phyloP scores from a whole-genome alignment of 768 basidiomycete genomes.

The Lyophyllum semitale region DNA sequence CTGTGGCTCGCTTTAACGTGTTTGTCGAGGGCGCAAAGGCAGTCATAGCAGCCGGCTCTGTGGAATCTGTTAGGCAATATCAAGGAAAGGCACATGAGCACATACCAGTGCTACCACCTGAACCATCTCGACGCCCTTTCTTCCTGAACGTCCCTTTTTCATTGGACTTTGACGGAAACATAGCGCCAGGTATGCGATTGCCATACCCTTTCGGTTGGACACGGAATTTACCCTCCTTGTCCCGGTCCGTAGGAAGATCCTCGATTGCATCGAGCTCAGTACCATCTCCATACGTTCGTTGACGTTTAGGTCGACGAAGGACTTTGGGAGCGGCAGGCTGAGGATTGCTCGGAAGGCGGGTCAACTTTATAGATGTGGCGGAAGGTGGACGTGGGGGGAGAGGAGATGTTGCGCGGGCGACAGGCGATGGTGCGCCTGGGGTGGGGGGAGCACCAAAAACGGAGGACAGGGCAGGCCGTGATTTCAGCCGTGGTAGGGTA shows the following conservation, averaged over 20 bases:
- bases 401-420: constrained; percentile 58
- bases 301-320: constrained; percentile 76
- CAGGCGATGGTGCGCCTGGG: constrained; percentile 33
- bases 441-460: constrained; percentile 60
- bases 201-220: constrained; percentile 73
- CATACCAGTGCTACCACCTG: constrained; percentile 45
- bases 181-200: constrained; percentile 61
- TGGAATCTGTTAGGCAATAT: neutral
- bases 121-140: constrained; percentile 52
- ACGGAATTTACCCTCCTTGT: constrained; percentile 74
- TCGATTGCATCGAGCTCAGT: constrained; percentile 89
- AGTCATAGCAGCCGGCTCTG: constrained; percentile 22
- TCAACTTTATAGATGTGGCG: constrained; percentile 43
- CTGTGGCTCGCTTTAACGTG: constrained; percentile 56
- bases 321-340: constrained; percentile 60
- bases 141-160: constrained; percentile 62
- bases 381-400: constrained; percentile 63
- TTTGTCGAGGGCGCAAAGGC: constrained; percentile 48
- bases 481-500: constrained; percentile 73
- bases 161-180: constrained; percentile 42
- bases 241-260: constrained; percentile 83
- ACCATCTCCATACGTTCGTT: constrained; percentile 79
- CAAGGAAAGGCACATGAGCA: constrained; percentile 8
- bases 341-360: constrained; percentile 36
- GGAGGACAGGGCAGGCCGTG: constrained; percentile 73